These are phyloP conservation scores for Perkinsus chesapeaki DNA, from an alignment of 169 alveolate genomes.

Conservation along the genomic window DNA sequence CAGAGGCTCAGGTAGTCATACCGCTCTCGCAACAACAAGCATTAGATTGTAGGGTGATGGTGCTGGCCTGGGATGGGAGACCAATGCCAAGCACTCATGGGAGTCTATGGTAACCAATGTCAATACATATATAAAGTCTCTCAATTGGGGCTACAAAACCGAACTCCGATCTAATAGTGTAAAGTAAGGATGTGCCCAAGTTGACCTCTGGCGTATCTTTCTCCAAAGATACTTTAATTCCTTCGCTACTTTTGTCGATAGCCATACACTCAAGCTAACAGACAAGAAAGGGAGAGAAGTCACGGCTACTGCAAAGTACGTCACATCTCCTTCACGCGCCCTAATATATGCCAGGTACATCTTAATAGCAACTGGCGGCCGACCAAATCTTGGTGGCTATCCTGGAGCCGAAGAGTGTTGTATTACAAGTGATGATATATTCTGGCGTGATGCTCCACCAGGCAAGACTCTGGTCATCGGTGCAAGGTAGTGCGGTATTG, in stretches of 20 bases:
- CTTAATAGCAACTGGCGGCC: constrained; percentile 89
- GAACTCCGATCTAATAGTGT: not conserved
- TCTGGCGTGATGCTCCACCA: constrained; percentile 72
- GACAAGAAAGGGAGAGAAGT: constrained; percentile 42
- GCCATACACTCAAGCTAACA: not conserved
- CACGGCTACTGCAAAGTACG: constrained; percentile 35
- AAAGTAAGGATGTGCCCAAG: not conserved
- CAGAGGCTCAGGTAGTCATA: not conserved
- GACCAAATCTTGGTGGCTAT: constrained; percentile 78
- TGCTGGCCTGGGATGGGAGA: constrained; percentile 14
- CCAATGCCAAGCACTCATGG: not conserved
- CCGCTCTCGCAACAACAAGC: not conserved
- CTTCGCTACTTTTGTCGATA: not conserved
- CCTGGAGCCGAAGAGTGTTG: constrained; percentile 82
- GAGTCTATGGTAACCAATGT: not conserved
- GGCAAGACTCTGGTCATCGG: constrained; percentile 65
- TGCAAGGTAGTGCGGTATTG: not conserved
- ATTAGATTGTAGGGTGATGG: not conserved
- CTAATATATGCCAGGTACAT: constrained; percentile 53
- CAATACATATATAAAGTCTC: not conserved
- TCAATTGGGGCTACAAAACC: constrained; percentile 14
- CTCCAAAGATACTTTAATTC: not conserved
- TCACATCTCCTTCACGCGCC: not conserved
- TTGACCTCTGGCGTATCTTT: no score
- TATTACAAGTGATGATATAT: constrained; percentile 94